Evolutionary conservation across 1,284 basidiomycete species (phyloP).

Genomic region (Vanrija pseudolonga): DNA sequence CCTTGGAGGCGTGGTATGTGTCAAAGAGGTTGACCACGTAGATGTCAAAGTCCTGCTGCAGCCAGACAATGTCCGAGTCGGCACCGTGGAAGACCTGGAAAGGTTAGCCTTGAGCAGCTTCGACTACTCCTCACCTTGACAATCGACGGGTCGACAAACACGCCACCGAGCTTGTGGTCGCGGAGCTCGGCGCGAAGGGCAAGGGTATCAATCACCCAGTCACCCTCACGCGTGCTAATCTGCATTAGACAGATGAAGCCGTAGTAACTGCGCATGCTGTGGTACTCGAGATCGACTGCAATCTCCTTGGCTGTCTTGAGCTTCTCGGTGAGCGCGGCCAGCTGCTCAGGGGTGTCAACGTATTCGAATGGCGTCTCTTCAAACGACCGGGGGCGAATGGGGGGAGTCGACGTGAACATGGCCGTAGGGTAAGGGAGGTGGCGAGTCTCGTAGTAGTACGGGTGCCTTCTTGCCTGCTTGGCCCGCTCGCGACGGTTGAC

Average conservation of each 20-base stretch:
- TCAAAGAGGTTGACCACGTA: conserved; percentile 95
- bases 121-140: too few relatives aligned
- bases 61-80: conserved; percentile 90
- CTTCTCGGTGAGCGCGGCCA: conserved; percentile 64
- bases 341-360: conserved; percentile 60
- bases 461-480: conserved; percentile 54
- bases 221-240: conserved; percentile 75
- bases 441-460: conserved; percentile 75
- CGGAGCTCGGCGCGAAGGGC: conserved; percentile 68
- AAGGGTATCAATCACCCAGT: conserved; percentile 84
- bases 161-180: conserved; percentile 54
- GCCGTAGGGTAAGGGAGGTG: conserved; percentile 66
- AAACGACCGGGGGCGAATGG: conserved; percentile 56
- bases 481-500: neutral
- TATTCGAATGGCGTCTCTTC: conserved; percentile 69
- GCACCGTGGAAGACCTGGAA: conserved; percentile 95
- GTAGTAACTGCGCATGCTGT: conserved; percentile 75
- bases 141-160: conserved; percentile 77
- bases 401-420: conserved; percentile 60
- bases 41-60: conserved; percentile 91
- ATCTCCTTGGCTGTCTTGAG: conserved; percentile 70
- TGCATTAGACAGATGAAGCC: conserved; percentile 95
- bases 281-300: conserved; percentile 92
- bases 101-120: too few relatives aligned
- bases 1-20: conserved; percentile 88